Evolutionary conservation across 192 early-diverging fungal genomes (phyloP).

Genomic region (Coemansia sp.): DNA sequence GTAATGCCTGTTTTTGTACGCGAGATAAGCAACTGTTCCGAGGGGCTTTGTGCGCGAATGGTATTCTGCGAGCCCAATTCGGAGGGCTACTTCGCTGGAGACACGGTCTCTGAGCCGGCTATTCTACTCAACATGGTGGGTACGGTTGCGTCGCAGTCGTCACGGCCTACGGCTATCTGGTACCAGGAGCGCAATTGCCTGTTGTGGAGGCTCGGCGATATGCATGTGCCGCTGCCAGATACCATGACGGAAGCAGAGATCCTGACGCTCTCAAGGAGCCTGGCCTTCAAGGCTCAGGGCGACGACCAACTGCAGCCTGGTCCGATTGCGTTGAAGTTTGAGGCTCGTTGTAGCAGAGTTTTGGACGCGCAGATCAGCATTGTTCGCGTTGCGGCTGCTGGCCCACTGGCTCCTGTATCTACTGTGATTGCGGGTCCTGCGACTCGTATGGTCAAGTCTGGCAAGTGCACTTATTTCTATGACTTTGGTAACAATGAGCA

Average conservation of each 20-base stretch:
- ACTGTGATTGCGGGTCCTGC: constrained; percentile 20
- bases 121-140: constrained; percentile 38
- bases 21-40: not conserved
- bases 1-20: constrained; percentile 24
- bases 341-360: constrained; percentile 10
- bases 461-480: constrained; percentile 38
- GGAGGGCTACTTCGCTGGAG: constrained; percentile 24
- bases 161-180: constrained; percentile 46
- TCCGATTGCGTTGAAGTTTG: constrained; percentile 39
- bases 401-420: not conserved
- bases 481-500: not conserved
- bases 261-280: constrained; percentile 6
- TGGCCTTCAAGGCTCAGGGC: constrained; percentile 32
- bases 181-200: constrained; percentile 45
- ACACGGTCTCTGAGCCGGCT: constrained; percentile 23
- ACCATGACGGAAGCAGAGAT: not conserved
- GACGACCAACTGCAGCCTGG: constrained; percentile 10
- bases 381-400: constrained; percentile 24
- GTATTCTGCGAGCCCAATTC: constrained; percentile 37
- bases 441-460: constrained; percentile 28
- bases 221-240: constrained; percentile 16
- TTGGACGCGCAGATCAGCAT: constrained; percentile 25
- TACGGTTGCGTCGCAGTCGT: constrained; percentile 30
- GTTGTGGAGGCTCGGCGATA: constrained; percentile 40
- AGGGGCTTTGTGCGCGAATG: constrained; percentile 25